Evolutionary conservation across 129 eudicot species (phyloP), one percentile per base, ranked within the genome.

Genomic region (Tagetes patula): DNA sequence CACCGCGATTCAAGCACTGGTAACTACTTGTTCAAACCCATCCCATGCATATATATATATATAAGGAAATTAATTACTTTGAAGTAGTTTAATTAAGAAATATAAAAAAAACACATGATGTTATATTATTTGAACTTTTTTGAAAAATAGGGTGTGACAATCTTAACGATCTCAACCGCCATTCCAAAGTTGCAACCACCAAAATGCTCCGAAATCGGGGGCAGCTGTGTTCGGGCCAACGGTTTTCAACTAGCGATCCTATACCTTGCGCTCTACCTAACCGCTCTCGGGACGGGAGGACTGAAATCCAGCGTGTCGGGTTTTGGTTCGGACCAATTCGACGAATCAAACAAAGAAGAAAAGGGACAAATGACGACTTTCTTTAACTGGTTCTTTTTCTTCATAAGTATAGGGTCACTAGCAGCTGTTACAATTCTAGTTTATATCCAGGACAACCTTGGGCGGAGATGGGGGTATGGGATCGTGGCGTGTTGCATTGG

Each of bases 241-340:
- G 85, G 69, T 71, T 72, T 79, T 7, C 93, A 94, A 38, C 75
- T 90, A 11, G 61, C 77, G 59, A 81, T 88, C 46, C 87, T 94
- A 8, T 86, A 75, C 81, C 14, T 79, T 12, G 97, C 97, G 4
- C 83, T 94, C 3, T 94, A 94, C 80, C 83, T 94, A 41, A 94
- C 98, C 6, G 98, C 98, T 43, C 87, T 94, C 0, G 98, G 98
- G 32, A 94, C 98, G 13, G 98, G 98, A 14, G 98, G 98, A 9
- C 78, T 89, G 8, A 93, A 93, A 50, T 89, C 98, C 6, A 93
- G 98, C 20, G 98, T 93, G 2, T 93, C 98, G 1, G 98, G 98
- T 1, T 87, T 93, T 77, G 98, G 98, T 33, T 89, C 98, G 9
- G 98, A 93, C 78, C 98, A 93, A 40, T 93, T 93, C 68, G 96